Percentiles rank a stretch among this genome's conserved stretches.
Conservation (phyloP, 2,329 filamentous ascomycete genomes). For the Fusarium concolor region DNA sequence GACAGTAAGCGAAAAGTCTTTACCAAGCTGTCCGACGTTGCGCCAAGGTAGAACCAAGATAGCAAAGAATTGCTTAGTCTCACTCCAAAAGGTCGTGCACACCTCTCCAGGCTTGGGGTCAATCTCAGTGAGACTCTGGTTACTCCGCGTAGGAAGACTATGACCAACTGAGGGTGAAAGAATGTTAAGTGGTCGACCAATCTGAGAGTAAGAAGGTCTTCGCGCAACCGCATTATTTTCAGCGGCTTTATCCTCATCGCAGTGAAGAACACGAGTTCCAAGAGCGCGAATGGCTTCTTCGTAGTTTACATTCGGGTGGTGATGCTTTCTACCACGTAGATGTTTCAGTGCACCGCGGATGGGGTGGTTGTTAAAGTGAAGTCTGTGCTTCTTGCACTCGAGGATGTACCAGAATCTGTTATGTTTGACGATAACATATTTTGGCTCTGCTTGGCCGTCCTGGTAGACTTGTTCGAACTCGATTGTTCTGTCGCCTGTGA, state of each 20-base stretch:
- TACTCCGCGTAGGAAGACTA: background rate
- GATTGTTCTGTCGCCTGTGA: background rate
- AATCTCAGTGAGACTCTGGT: background rate
- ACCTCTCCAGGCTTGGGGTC: conserved; percentile 8
- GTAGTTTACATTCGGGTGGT: accelerated
- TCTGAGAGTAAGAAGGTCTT: background rate
- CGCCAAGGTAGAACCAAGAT: conserved; percentile 2
- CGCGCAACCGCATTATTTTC: background rate
- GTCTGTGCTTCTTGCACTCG: background rate
- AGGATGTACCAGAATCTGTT: conserved; percentile 15
- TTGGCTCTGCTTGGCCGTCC: conserved; percentile 1
- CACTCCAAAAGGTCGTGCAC: background rate
- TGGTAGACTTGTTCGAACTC: conserved; percentile 28
- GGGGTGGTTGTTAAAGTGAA: background rate
- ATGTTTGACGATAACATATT: conserved; percentile 1
- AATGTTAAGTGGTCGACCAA: background rate
- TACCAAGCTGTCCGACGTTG: accelerated
- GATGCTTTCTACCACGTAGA: background rate
- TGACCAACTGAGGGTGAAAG: background rate
- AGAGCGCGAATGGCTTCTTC: background rate
- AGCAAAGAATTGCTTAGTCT: background rate
- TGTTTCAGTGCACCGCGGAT: background rate
- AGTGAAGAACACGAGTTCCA: conserved; percentile 14
- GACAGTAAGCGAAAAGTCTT: background rate
- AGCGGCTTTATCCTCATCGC: background rate